phyloP scores from a whole-genome alignment of 331 rosid genomes.

The Telfairia occidentalis region DNA sequence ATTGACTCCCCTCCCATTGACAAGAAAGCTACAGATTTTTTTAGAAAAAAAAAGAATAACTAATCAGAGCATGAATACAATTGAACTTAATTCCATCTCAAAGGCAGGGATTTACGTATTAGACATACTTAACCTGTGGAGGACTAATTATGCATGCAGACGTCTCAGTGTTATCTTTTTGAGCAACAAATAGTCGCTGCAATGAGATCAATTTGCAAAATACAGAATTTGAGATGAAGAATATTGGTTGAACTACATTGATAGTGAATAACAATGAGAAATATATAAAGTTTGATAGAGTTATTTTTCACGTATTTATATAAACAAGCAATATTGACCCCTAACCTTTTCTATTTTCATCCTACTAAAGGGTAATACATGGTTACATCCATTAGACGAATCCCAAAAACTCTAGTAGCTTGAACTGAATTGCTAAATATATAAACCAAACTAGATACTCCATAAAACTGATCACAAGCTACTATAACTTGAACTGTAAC shows the following conservation, averaged over 20 bases:
- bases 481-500: not conserved
- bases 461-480: not conserved
- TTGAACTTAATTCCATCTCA: slow-evolving; percentile 7
- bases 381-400: not conserved
- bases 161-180: slow-evolving; percentile 61
- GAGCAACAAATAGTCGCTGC: slow-evolving; percentile 72
- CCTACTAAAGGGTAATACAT: not conserved
- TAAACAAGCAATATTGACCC: not conserved
- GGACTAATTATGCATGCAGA: slow-evolving; percentile 85
- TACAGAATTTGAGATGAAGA: slow-evolving; percentile 4
- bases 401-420: not conserved
- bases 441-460: not conserved
- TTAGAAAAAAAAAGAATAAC: not conserved
- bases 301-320: not conserved
- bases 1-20: slow-evolving; percentile 72
- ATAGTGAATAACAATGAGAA: not conserved
- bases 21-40: slow-evolving; percentile 64
- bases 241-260: not conserved
- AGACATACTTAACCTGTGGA: slow-evolving; percentile 65
- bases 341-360: not conserved
- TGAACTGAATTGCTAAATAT: not conserved
- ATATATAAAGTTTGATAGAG: not conserved
- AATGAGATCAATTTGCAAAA: slow-evolving; percentile 13
- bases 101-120: slow-evolving; percentile 8
- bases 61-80: slow-evolving; percentile 10